Conservation (phyloP, 2,329 filamentous ascomycete species). For the Cryphonectria parasitica region DNA sequence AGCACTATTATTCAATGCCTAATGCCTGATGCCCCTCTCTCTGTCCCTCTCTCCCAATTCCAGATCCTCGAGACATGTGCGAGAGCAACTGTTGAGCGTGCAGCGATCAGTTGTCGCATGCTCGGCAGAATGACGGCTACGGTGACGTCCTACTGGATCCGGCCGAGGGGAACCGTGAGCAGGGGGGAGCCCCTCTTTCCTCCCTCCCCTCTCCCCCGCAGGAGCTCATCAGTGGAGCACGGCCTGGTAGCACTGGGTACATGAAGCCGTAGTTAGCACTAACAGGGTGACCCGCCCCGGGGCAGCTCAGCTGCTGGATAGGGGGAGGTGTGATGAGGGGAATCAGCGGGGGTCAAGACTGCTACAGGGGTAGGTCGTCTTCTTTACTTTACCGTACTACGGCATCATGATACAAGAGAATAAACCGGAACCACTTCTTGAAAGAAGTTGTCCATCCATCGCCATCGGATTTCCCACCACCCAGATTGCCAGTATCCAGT, state of each 20-base stretch:
- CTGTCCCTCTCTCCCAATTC: background rate
- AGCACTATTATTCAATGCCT: background rate
- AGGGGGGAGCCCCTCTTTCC: conserved; percentile 4
- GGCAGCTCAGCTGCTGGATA: background rate
- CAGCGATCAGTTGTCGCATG: background rate
- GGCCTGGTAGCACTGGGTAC: background rate
- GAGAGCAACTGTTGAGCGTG: background rate
- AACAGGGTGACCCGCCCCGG: conserved; percentile 20
- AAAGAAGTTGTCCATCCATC: background rate
- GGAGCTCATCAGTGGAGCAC: background rate
- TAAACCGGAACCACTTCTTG: conserved; percentile 20
- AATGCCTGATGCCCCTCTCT: background rate
- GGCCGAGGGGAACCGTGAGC: conserved; percentile 11
- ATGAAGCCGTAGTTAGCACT: background rate
- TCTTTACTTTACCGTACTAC: background rate
- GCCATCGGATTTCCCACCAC: background rate
- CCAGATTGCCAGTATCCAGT: background rate
- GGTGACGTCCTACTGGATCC: conserved; percentile 15
- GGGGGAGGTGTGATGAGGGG: background rate
- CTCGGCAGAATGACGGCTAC: conserved; percentile 21
- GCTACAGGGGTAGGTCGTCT: background rate
- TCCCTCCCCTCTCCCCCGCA: conserved; percentile 3
- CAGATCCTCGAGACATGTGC: background rate
- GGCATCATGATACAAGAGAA: conserved; percentile 18
- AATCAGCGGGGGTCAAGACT: background rate